These are phyloP conservation scores for Lumnitzera littorea DNA, from an alignment of 345 rosid genomes.

Conservation along the genomic window DNA sequence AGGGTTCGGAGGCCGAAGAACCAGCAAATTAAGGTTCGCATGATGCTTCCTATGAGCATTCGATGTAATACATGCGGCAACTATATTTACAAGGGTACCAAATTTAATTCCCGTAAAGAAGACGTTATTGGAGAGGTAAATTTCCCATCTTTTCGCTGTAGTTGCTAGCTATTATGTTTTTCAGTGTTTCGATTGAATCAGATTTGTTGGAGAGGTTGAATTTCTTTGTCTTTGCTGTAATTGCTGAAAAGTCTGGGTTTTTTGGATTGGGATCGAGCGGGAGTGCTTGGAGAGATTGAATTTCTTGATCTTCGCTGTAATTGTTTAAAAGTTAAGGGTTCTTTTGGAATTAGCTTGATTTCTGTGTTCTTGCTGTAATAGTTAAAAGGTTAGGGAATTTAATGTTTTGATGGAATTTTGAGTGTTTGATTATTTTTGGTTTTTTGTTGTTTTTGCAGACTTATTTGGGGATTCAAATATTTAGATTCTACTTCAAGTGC, in stretches of 20 bases:
- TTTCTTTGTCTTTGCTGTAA: background rate
- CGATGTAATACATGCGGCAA: constrained; percentile 85
- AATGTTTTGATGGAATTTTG: background rate
- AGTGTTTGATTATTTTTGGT: background rate
- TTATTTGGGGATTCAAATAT: constrained; percentile 81
- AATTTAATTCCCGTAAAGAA: constrained; percentile 90
- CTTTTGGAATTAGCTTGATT: too few species aligned
- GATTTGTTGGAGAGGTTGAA: background rate
- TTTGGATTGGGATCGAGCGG: too few species aligned
- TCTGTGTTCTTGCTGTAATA: too few species aligned
- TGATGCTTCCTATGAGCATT: constrained; percentile 99
- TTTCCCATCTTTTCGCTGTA: background rate
- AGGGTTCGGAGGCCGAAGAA: constrained; percentile 71
- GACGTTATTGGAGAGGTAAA: constrained; percentile 81
- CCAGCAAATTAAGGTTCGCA: constrained; percentile 84
- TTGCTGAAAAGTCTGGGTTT: too few species aligned
- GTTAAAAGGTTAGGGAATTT: too few species aligned
- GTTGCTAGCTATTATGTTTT: background rate
- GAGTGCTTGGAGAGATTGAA: too few species aligned
- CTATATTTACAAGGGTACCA: constrained; percentile 88
- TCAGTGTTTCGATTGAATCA: background rate
- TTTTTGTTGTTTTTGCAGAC: constrained; percentile 38
- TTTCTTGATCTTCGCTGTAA: too few species aligned
- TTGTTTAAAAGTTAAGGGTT: too few species aligned
- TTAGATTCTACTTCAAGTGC: constrained; percentile 92